These are phyloP conservation scores for Lycium ferocissimum DNA, from an alignment of 257 asterid species.

Conservation along the genomic window DNA sequence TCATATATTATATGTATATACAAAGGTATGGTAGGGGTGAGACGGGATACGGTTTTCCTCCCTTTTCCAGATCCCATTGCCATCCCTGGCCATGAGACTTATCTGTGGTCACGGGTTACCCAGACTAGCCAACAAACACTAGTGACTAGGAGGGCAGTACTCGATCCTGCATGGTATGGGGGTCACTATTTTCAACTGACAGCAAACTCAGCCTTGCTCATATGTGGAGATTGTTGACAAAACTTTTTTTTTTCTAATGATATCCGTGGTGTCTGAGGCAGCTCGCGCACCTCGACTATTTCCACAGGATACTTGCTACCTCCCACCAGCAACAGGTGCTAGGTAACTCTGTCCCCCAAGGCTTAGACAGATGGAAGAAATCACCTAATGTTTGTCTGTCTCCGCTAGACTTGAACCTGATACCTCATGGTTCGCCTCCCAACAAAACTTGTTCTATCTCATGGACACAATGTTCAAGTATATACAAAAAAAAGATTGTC, in stretches of 20 bases:
- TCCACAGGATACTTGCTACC: no score
- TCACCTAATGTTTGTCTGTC: no score
- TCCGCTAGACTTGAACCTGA: no score
- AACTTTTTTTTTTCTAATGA: background rate
- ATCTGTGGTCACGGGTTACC: background rate
- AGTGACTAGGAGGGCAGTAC: background rate
- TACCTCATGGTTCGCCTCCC: no score
- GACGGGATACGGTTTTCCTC: background rate
- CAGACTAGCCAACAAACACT: background rate
- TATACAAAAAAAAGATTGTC: background rate
- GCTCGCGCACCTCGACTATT: no score
- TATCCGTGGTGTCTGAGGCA: no score
- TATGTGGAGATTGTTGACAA: background rate
- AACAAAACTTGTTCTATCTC: background rate
- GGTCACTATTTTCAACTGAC: conserved; percentile 2
- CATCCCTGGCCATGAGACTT: background rate
- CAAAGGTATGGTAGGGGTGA: background rate
- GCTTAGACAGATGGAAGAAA: no score
- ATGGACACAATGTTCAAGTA: background rate
- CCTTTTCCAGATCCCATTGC: background rate
- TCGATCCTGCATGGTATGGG: background rate
- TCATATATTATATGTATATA: background rate
- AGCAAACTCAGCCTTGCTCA: background rate
- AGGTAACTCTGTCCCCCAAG: no score
- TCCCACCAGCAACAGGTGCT: no score